phyloP scores from a whole-genome alignment of 768 basidiomycete genomes.

The Boletus rubropictus region DNA sequence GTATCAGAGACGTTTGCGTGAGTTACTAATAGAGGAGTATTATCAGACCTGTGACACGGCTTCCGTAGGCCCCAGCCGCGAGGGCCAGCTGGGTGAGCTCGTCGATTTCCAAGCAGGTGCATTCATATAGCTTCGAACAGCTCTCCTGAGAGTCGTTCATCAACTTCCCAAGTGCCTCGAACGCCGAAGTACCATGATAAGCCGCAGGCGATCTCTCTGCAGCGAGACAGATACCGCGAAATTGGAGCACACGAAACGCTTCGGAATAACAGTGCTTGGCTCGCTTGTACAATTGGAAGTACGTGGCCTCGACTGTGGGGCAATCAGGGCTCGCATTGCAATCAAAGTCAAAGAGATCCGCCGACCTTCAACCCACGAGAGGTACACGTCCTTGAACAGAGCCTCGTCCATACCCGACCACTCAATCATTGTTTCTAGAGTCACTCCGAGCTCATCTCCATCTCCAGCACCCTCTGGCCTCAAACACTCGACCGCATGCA shows the following conservation, averaged over 20 bases:
- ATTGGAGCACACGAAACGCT: constrained; percentile 73
- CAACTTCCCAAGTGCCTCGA: constrained; percentile 54
- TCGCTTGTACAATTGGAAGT: constrained; percentile 81
- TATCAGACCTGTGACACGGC: constrained; percentile 69
- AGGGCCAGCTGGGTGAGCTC: constrained; percentile 58
- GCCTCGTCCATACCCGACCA: constrained; percentile 52
- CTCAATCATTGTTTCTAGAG: constrained; percentile 67
- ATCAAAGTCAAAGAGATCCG: neutral
- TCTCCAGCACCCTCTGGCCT: constrained; percentile 36
- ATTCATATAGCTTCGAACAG: constrained; percentile 66
- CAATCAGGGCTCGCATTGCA: neutral
- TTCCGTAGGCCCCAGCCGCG: constrained; percentile 71
- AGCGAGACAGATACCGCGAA: constrained; percentile 61
- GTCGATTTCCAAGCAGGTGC: constrained; percentile 76
- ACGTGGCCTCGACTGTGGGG: constrained; percentile 58
- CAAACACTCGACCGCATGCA: constrained; percentile 47
- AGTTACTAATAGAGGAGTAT: neutral
- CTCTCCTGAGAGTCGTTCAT: constrained; percentile 78
- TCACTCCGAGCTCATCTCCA: constrained; percentile 53
- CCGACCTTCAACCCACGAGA: constrained; percentile 77
- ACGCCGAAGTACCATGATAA: constrained; percentile 24
- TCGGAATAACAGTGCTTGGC: constrained; percentile 79
- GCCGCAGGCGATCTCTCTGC: constrained; percentile 23
- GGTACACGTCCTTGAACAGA: constrained; percentile 60
- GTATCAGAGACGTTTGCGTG: neutral